Percentiles rank a stretch among this genome's conserved stretches.
These are phyloP conservation scores for Cladobotryum mycophilum DNA, from an alignment of 2,329 filamentous ascomycete species.

Conservation along the genomic window DNA sequence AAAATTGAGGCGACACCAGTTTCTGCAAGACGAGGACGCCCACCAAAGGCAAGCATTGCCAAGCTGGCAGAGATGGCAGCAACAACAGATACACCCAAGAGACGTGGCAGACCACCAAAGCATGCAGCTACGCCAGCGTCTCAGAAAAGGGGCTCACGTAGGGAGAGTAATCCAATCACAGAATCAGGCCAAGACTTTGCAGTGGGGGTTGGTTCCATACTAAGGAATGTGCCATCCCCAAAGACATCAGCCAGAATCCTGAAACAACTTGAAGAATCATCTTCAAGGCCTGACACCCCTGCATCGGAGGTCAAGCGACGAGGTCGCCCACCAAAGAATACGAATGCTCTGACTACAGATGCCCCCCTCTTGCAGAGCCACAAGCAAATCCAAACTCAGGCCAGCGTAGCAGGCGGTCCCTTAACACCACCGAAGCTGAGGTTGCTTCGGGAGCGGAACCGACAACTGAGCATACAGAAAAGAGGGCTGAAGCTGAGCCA, in stretches of 20 bases:
- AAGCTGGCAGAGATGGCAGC: not conserved
- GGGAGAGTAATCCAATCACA: not conserved
- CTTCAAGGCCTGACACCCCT: not conserved
- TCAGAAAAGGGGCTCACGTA: not conserved
- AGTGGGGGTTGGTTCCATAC: not conserved
- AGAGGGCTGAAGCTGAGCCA: not conserved
- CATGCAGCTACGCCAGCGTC: not conserved
- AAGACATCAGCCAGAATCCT: not conserved
- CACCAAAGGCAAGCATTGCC: not conserved
- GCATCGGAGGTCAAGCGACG: not conserved
- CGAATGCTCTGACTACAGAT: too few species aligned
- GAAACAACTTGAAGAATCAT: not conserved
- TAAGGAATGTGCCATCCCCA: not conserved
- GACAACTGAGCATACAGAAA: not conserved
- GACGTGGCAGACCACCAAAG: conserved; percentile 9
- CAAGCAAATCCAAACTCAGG: not conserved
- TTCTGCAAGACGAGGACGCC: not conserved
- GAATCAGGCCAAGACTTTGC: not conserved
- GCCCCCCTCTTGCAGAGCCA: not conserved
- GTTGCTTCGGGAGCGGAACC: not conserved
- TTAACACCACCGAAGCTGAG: not conserved
- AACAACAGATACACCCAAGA: not conserved
- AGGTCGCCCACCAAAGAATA: not conserved
- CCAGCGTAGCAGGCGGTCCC: not conserved
- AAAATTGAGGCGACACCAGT: not conserved